Base-by-base conservation (phyloP, 768 basidiomycete species). In the Russula lepida region DNA sequence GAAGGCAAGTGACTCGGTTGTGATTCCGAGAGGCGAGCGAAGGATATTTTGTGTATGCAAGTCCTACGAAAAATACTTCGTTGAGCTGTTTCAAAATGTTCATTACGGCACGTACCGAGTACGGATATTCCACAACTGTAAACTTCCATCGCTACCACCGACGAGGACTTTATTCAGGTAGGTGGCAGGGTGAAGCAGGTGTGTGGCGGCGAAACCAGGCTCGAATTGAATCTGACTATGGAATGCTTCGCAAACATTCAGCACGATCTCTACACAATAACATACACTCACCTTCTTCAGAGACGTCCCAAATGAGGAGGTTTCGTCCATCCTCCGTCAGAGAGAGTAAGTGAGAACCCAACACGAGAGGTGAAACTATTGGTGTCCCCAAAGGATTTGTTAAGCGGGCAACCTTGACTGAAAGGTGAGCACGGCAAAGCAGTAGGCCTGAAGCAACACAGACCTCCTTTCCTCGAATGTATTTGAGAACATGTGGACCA, bases 141-240 rank as follows among this genome's bases (percentile, higher is more conserved):
- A 74, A 46, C 74, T 76, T 4, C 97, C 97, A 71, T 94, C 80
- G 58, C 76, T 80, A 67, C 92, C 90, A 3, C 86, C 84, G 12
- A 98, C 82, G 1, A 98, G 77, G 0, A 98, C 79, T 75, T 99
- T 99, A 77, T 99, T 98, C 54, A 99, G 73, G 73, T 98, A 98
- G 13, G 97, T 98, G 1, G 93, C 87, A 2, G 97, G 97, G 71
- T 99, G 97, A 6, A 97, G 78, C 46, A 97, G 76, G 28, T 79
- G 79, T 5, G 84, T 88, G n/a, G 95, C 95, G 1, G 85, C 87
- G 72, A 98, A 98, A 21, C 81, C 84, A 7, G 81, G 69, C 52
- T 93, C 89, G 68, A 99, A 95, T 46, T 84, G 78, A 51, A 98
- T 82, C 3, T 82, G 82, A 4, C 81, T 77, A 53, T 85, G 78